Base-by-base conservation (phyloP, 2,329 filamentous ascomycete genomes). In the Dactylellina leptospora region DNA sequence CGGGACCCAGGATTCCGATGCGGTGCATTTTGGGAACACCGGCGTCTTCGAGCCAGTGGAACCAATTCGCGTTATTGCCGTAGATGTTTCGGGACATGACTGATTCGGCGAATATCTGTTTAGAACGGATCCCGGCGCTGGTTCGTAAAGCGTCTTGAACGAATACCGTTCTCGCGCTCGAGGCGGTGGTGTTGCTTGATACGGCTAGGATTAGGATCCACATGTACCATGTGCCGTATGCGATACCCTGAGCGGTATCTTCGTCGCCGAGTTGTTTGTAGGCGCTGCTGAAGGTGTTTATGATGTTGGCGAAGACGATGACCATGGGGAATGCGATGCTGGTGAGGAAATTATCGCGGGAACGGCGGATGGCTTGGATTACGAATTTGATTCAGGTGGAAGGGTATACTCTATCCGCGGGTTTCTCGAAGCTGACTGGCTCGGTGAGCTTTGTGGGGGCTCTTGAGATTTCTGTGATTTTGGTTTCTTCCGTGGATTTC, bases 221-320 rank as follows among this genome's bases (percentile, higher is more conserved):
- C 44, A 72, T 75, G 48, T 75, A 75, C 74, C 74, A 75, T 13
- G 74, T 70, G 4, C 74, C 74, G 55, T 75, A 75, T 13, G 28
- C 27, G 22, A 47, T 53, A 55, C 69, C 74, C 50, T 72, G 74
- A 54, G 74, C 66, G 33, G 74, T 75, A 23, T 73, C 71, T 44
- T 64, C 62, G 45, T 75, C 66, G 18, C 74, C 74, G 9, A 75
- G 55, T 11, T 75, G 62, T 22, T 68, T 66, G 44, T 72, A 73
- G 47, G 74, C 74, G 25, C 72, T 60, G 40, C 60, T 70, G 38
- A 75, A 75, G 28, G 75, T 68, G 2, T 68, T 69, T 0, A 73
- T 73, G 8, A 74, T 72, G 16, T 73, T 68, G 20, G 74, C 74
- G 22, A 75, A 75, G 36, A 75, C 74, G 25, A 75, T 51, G 5